Conservation (phyloP, 2,329 filamentous ascomycete species). For the Ceratocystis cacaofunesta region DNA sequence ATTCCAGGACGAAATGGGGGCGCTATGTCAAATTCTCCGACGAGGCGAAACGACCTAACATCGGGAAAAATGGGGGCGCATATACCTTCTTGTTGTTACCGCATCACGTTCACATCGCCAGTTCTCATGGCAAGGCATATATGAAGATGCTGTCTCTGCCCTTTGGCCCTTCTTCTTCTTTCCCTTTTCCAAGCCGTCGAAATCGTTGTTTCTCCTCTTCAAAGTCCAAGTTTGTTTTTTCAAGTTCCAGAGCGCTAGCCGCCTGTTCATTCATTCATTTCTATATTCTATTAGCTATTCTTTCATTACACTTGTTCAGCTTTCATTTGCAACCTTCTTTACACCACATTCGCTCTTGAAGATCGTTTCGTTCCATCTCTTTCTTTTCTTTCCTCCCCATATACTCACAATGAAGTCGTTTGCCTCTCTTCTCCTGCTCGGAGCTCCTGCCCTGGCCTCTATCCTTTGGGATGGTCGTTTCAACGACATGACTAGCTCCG, state of each 20-base stretch:
- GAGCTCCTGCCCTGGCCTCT: slow-evolving; percentile 15
- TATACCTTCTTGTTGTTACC: background rate
- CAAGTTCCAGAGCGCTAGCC: slow-evolving; percentile 14
- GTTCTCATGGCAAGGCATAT: background rate
- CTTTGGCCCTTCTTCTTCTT: background rate
- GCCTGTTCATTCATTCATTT: slow-evolving; percentile 16
- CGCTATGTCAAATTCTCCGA: slow-evolving; percentile 7
- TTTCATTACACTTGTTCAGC: background rate
- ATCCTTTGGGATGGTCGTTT: slow-evolving; percentile 52
- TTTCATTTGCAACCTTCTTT: background rate
- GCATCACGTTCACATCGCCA: background rate
- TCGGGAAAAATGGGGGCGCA: background rate
- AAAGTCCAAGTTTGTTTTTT: slow-evolving; percentile 8
- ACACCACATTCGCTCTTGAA: slow-evolving; percentile 13
- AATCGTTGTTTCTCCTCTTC: background rate
- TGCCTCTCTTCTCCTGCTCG: slow-evolving; percentile 7
- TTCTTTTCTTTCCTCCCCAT: slow-evolving; percentile 7
- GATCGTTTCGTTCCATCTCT: slow-evolving; percentile 15
- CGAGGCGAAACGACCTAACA: slow-evolving; percentile 4
- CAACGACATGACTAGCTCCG: slow-evolving; percentile 40
- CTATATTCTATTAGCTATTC: background rate
- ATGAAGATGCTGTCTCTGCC: background rate
- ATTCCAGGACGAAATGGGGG: background rate
- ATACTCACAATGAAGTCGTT: slow-evolving; percentile 17
- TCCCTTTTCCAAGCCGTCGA: background rate